Evolutionary conservation across 2,329 filamentous ascomycete genomes (phyloP).

Genomic region (Massarina eburnea): DNA sequence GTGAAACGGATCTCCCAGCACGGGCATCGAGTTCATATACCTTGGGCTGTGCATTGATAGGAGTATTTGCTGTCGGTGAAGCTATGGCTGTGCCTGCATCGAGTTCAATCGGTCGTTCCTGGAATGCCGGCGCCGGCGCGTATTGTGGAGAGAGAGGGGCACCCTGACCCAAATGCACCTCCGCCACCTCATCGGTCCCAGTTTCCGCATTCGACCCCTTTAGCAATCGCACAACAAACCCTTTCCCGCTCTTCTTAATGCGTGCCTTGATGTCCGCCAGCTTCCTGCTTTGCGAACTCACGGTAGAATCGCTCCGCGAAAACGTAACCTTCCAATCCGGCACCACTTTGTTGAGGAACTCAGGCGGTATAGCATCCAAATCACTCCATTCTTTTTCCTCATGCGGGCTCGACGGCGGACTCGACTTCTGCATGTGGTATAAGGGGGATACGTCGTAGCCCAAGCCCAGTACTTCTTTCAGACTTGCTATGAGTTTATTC

Average conservation of each 20-base stretch:
- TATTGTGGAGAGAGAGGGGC: no score
- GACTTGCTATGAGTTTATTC: conserved; percentile 14
- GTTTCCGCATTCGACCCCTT: conserved; percentile 27
- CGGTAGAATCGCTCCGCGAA: conserved; percentile 27
- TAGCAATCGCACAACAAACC: conserved; percentile 33
- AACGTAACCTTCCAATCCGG: conserved; percentile 34
- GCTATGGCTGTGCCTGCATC: no score
- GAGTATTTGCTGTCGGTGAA: no score
- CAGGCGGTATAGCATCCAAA: conserved; percentile 28
- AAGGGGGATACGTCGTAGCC: conserved; percentile 16
- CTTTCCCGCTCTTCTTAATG: conserved; percentile 38
- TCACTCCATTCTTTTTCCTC: conserved; percentile 31
- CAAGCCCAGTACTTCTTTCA: conserved; percentile 18
- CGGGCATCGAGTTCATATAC: no score
- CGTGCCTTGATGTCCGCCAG: conserved; percentile 34
- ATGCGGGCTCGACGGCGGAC: conserved; percentile 27
- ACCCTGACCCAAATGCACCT: conserved; percentile 25
- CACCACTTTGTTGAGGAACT: conserved; percentile 33
- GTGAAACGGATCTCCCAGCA: conserved; percentile 6
- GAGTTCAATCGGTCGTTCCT: conserved; percentile 17
- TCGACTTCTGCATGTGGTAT: conserved; percentile 23
- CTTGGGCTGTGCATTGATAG: no score
- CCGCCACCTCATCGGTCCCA: conserved; percentile 24
- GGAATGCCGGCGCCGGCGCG: not conserved
- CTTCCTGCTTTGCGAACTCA: conserved; percentile 26